Evolutionary conservation across 2,329 filamentous ascomycete genomes (phyloP).

Genomic region (Colletotrichum sp.): DNA sequence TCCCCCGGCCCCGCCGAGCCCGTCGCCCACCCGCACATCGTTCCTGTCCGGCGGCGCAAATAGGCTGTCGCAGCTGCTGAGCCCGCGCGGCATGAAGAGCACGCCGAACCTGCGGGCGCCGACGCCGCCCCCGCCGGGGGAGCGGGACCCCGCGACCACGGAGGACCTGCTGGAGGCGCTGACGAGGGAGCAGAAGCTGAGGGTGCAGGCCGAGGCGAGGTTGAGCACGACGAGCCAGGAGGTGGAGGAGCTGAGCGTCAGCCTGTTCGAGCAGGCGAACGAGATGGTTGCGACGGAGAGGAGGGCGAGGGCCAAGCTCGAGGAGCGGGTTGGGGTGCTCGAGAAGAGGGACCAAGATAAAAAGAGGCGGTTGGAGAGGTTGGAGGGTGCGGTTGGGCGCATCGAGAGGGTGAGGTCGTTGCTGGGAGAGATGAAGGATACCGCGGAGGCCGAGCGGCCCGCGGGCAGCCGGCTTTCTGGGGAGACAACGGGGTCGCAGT

Average conservation of each 20-base stretch:
- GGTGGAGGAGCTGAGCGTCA: slow-evolving; percentile 78
- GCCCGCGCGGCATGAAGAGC: slow-evolving; percentile 45
- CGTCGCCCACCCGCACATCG: slow-evolving; percentile 43
- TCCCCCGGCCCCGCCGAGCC: slow-evolving; percentile 26
- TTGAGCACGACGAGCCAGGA: slow-evolving; percentile 72
- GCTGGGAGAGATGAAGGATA: slow-evolving; percentile 42
- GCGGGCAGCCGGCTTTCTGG: not conserved
- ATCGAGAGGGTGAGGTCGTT: slow-evolving; percentile 74
- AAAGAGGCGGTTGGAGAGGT: slow-evolving; percentile 67
- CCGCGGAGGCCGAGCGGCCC: not conserved
- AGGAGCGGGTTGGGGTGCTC: slow-evolving; percentile 71
- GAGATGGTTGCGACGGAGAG: slow-evolving; percentile 85
- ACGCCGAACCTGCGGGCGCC: slow-evolving; percentile 39
- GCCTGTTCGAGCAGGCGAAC: slow-evolving; percentile 82
- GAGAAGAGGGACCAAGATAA: slow-evolving; percentile 76
- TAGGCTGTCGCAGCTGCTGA: slow-evolving; percentile 50
- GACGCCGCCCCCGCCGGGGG: slow-evolving; percentile 24
- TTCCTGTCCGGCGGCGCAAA: slow-evolving; percentile 50
- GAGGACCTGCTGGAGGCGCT: slow-evolving; percentile 68
- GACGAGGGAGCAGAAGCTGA: slow-evolving; percentile 68
- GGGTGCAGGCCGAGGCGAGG: slow-evolving; percentile 72
- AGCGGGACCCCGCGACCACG: slow-evolving; percentile 30
- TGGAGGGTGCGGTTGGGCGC: slow-evolving; percentile 73
- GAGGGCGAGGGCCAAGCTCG: slow-evolving; percentile 71
- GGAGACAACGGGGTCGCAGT: not conserved